phyloP scores from a whole-genome alignment of 768 basidiomycete species.

The Suillus occidentalis region DNA sequence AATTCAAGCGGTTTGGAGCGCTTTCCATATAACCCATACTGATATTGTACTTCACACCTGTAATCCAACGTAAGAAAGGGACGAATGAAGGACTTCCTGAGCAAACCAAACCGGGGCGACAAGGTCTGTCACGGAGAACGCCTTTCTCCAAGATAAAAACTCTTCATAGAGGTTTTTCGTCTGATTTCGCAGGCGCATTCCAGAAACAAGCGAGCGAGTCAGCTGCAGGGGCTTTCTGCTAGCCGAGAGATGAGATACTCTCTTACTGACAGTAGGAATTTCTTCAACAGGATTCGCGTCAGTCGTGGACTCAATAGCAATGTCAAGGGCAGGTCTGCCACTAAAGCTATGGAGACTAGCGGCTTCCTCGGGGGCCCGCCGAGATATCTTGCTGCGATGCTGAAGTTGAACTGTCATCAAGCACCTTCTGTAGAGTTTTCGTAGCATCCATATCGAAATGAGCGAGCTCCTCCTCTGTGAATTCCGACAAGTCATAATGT shows the following conservation, averaged over 20 bases:
- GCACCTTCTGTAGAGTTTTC: slow-evolving; percentile 9
- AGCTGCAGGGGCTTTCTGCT: background rate
- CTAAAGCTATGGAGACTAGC: background rate
- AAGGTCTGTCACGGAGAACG: slow-evolving; percentile 64
- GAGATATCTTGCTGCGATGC: slow-evolving; percentile 6
- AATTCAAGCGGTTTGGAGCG: slow-evolving; percentile 46
- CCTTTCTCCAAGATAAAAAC: slow-evolving; percentile 43
- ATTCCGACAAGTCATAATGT: slow-evolving; percentile 51
- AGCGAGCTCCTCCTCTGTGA: slow-evolving; percentile 58
- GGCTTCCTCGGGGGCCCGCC: background rate
- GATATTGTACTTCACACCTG: slow-evolving; percentile 82
- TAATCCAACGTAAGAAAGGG: slow-evolving; percentile 6
- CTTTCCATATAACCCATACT: slow-evolving; percentile 68
- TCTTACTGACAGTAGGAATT: background rate
- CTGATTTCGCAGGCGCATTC: background rate
- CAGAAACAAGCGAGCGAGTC: background rate
- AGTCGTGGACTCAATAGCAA: slow-evolving; percentile 34
- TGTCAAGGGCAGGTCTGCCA: slow-evolving; percentile 34
- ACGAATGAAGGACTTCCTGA: background rate
- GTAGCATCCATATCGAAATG: slow-evolving; percentile 44
- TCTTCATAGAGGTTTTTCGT: slow-evolving; percentile 37
- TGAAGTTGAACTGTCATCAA: background rate
- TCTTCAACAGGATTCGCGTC: background rate
- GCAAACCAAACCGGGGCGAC: slow-evolving; percentile 59
- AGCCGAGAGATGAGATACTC: background rate